phyloP scores from a whole-genome alignment of 1,284 basidiomycete genomes.

The Gastroboletus turbinatus region DNA sequence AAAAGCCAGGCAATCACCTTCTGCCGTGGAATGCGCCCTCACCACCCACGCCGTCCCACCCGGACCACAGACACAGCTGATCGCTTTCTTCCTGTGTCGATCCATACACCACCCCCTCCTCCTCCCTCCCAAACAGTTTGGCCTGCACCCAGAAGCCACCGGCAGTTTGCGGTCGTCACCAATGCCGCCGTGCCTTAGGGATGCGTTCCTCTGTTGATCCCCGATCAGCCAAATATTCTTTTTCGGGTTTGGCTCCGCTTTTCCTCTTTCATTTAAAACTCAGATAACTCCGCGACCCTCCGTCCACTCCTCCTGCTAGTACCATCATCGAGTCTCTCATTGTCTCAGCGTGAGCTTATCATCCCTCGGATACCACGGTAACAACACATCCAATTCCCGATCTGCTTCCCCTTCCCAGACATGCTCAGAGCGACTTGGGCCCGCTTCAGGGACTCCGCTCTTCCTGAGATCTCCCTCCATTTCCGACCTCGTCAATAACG shows the following conservation, averaged over 20 bases:
- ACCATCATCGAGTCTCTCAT: not conserved
- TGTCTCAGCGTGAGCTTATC: constrained; percentile 5
- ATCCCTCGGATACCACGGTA: constrained; percentile 23
- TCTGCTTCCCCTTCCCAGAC: no score
- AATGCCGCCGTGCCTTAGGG: constrained; percentile 31
- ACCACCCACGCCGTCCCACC: not conserved
- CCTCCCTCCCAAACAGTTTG: not conserved
- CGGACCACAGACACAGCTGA: not conserved
- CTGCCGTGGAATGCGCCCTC: constrained; percentile 1
- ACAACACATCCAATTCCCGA: not conserved
- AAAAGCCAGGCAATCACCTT: constrained; percentile 24
- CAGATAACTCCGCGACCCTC: constrained; percentile 31
- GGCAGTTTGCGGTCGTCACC: constrained; percentile 32
- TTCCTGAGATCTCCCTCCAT: constrained; percentile 26
- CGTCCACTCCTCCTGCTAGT: not conserved
- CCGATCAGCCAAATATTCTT: constrained; percentile 36
- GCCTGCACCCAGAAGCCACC: not conserved
- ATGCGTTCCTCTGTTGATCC: constrained; percentile 37
- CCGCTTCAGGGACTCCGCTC: constrained; percentile 25
- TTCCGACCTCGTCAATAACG: constrained; percentile 25
- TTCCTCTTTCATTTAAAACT: constrained; percentile 25
- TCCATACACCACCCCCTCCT: not conserved
- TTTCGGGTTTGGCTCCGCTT: constrained; percentile 34
- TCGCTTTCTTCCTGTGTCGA: constrained; percentile 1
- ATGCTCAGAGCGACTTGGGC: constrained; percentile 12